Base-by-base conservation (phyloP, 306 rosid species). In the Hippophae rhamnoides region DNA sequence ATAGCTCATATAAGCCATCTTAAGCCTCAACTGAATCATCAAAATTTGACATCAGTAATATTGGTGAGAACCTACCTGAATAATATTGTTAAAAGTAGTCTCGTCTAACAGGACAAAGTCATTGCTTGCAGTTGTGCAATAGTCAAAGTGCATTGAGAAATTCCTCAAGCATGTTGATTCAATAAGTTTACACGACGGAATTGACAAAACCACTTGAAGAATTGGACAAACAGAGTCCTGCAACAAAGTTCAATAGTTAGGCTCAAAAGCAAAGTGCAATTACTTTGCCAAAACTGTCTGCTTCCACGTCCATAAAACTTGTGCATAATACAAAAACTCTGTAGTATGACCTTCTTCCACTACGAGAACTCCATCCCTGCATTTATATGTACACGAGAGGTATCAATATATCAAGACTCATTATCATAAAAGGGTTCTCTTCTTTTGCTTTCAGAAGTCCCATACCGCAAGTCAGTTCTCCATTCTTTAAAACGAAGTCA, bases 341-440 rank as follows among this genome's bases (percentile, higher is more conserved):
- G 87, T 54, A 72, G 93, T 81, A 75, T 87, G 98, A 81, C 81
- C 90, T 74, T 86, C 95, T 83, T 83, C 84, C 84, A 85, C 74
- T 73, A 81, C 84, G 78, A 70, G 87, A 83, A 85, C 89, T 83
- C 92, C 87, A 72, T 81, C 94, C 98, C 96, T 87, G 96, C 96
- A 90, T 85, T 69, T 83, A 85, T 83, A 75, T 78, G 87, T 84
- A 81, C 79, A 80, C 61, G 64, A 76, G 75, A 79, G 60, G 85
- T 69, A 83, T 83, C 76, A 85, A 82, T 84, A 82, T 81, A 77
- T 82, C 56, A 74, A 73, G 72, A 74, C 76, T 84, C 80, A 65
- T 76, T 74, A 60, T 66, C 67, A 70, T 56, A 76, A 76, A 80
- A 75, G 42, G 87, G 77, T 67, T 76, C 89, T 79, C 83, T 81